Conservation (phyloP, 192 early-diverging fungal species). For the Lobosporangium transversale region DNA sequence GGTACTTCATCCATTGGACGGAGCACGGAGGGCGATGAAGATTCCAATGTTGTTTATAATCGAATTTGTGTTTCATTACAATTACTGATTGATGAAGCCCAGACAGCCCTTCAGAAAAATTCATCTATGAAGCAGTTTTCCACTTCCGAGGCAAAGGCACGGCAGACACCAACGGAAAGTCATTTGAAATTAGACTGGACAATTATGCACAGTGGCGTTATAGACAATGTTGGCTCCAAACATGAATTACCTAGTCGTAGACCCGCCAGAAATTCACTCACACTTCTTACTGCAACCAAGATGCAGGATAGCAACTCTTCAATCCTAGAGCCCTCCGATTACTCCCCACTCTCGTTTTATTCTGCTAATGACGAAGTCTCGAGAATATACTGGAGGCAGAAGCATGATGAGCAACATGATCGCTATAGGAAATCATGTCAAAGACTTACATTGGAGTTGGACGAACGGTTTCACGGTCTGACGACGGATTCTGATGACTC, state of each 20-base stretch:
- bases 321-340: not conserved
- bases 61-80: conserved; percentile 38
- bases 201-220: not conserved
- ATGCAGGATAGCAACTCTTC: not conserved
- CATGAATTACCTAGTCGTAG: not conserved
- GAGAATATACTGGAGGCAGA: conserved; percentile 44
- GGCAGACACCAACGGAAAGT: not conserved
- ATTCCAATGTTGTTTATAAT: conserved; percentile 35
- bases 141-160: not conserved
- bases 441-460: conserved; percentile 26
- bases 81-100: conserved; percentile 27
- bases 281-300: not conserved
- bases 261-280: not conserved
- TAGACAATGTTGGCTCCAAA: not conserved
- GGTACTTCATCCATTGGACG: not conserved
- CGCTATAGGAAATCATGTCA: conserved; percentile 45
- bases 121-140: not conserved
- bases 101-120: conserved; percentile 22
- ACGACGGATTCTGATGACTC: conserved; percentile 32
- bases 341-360: conserved; percentile 16
- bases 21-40: not conserved
- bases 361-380: conserved; percentile 26
- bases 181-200: not conserved
- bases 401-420: conserved; percentile 51
- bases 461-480: conserved; percentile 4